Evolutionary conservation across 495 filamentous ascomycete genomes (phyloP).

Genomic region (Mytilinidion resinicola): DNA sequence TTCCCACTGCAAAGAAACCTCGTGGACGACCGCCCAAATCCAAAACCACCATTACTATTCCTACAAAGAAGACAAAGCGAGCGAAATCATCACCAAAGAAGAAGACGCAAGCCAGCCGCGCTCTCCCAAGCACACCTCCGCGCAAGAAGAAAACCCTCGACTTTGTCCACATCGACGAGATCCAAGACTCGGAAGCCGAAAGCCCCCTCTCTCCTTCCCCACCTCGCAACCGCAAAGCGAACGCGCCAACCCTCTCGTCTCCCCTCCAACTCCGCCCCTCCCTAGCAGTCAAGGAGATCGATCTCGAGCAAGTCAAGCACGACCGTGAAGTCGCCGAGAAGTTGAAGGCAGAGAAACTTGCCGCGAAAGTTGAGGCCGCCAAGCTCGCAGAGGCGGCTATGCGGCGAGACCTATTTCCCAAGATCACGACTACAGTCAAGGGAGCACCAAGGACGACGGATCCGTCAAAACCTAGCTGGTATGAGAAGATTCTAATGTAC

Average conservation of each 20-base stretch:
- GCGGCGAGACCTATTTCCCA: constrained; percentile 41
- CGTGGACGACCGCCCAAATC: constrained; percentile 29
- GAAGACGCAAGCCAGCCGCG: neutral
- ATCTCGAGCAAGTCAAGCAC: too few relatives aligned
- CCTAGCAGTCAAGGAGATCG: neutral
- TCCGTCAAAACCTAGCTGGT: constrained; percentile 56
- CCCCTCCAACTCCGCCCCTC: neutral
- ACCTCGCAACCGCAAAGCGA: constrained; percentile 13
- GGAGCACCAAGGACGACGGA: constrained; percentile 45
- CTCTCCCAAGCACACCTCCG: constrained; percentile 4
- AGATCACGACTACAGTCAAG: constrained; percentile 62
- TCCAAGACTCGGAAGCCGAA: constrained; percentile 33
- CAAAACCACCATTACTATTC: constrained; percentile 1
- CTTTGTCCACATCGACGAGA: constrained; percentile 35
- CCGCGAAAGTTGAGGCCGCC: neutral
- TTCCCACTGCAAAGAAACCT: constrained; percentile 7
- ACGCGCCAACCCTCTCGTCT: neutral
- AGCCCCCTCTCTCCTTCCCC: constrained; percentile 32
- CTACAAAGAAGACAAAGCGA: constrained; percentile 5
- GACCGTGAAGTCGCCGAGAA: neutral
- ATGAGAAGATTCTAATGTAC: constrained; percentile 90
- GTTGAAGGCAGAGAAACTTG: neutral
- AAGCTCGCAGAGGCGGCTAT: constrained; percentile 21
- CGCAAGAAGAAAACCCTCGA: constrained; percentile 12
- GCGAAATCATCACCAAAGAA: neutral